A percentile compares a stretch with the other conserved stretches of the same genome.
phyloP scores from a whole-genome alignment of 2,329 filamentous ascomycete species.

The Penicillium freii region DNA sequence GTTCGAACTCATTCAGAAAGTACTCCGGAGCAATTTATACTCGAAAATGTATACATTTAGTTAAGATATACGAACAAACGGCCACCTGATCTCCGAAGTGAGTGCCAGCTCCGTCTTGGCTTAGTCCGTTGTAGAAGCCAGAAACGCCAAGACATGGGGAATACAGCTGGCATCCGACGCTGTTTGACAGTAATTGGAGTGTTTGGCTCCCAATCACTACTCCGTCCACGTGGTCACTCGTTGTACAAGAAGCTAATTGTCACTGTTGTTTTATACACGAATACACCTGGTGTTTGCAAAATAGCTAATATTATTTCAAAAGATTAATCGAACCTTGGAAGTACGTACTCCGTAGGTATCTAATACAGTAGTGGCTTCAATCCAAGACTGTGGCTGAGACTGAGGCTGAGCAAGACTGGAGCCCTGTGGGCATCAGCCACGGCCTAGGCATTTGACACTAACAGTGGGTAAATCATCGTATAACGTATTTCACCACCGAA shows the following conservation, averaged over 20 bases:
- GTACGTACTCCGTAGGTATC: too few species aligned
- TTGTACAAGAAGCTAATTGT: background rate
- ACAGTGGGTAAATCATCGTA: too few species aligned
- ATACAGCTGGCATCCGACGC: background rate
- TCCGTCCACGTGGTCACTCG: slow-evolving; percentile 1
- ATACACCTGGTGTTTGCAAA: background rate
- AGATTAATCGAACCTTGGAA: background rate
- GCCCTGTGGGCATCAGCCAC: background rate
- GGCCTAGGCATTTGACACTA: too few species aligned
- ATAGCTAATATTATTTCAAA: background rate
- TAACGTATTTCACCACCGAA: too few species aligned
- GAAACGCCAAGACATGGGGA: background rate
- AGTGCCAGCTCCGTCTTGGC: background rate
- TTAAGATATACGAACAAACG: background rate
- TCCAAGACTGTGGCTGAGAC: background rate
- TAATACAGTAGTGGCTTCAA: background rate
- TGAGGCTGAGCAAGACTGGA: background rate
- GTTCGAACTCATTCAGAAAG: background rate
- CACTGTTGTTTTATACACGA: background rate
- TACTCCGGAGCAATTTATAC: background rate
- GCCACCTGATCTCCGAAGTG: background rate
- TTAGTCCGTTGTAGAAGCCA: background rate
- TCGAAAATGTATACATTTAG: too few species aligned
- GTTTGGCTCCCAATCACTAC: background rate
- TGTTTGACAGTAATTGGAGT: background rate